phyloP scores from a whole-genome alignment of 345 rosid genomes.

The Excoecaria cochinchinensis region DNA sequence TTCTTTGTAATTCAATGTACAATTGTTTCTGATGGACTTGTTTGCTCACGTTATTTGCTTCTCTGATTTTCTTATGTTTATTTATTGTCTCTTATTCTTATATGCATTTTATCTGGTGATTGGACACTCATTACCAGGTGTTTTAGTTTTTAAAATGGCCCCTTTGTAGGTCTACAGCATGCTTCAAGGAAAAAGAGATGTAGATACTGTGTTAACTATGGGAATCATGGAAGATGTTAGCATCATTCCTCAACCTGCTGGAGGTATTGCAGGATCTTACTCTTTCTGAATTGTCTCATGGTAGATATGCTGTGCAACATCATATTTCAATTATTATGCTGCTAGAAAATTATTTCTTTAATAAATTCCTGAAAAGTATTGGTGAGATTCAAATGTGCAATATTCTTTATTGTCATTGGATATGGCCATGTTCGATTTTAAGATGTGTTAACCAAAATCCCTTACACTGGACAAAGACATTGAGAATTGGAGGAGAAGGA shows the following conservation, averaged over 20 bases:
- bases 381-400: background rate
- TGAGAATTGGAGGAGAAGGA: background rate
- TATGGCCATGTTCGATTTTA: background rate
- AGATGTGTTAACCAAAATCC: background rate
- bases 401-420: background rate
- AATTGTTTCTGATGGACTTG: background rate
- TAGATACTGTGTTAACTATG: conserved; percentile 88
- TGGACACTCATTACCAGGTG: background rate
- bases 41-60: background rate
- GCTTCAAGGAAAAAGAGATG: conserved; percentile 95
- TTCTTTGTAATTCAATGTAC: background rate
- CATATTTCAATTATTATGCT: background rate
- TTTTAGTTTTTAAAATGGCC: background rate
- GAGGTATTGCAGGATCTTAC: conserved; percentile 51
- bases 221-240: conserved; percentile 97
- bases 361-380: conserved; percentile 1
- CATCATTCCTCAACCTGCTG: conserved; percentile 94
- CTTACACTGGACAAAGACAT: background rate
- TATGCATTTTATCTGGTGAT: background rate
- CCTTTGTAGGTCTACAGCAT: conserved; percentile 78
- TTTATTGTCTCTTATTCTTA: background rate
- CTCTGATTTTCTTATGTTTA: background rate
- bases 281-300: background rate
- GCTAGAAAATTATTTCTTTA: background rate
- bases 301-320: background rate